Evolutionary conservation across 129 eudicot genomes (phyloP).

Genomic region (Escallonia herrerae): DNA sequence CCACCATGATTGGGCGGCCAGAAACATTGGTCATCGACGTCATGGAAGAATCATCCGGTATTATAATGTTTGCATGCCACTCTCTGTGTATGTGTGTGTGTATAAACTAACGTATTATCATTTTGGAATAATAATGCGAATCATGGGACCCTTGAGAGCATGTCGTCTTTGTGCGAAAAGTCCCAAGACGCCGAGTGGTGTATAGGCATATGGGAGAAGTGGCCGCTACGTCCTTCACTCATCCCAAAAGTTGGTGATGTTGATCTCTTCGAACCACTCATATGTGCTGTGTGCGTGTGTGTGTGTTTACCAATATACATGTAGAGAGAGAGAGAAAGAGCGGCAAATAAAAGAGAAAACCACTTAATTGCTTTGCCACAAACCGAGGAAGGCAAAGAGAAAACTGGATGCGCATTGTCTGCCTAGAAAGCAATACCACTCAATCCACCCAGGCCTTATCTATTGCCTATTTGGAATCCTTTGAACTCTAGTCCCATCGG

Average conservation of each 20-base stretch:
- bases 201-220: background rate
- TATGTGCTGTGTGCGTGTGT: background rate
- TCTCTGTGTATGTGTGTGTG: background rate
- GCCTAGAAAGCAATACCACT: conserved; percentile 1
- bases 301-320: background rate
- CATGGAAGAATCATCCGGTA: conserved; percentile 3
- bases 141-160: background rate
- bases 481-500: background rate
- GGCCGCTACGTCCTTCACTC: conserved; percentile 12
- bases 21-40: conserved; percentile 6
- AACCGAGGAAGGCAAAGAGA: conserved; percentile 1
- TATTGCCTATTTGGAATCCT: background rate
- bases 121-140: background rate
- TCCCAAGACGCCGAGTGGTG: background rate
- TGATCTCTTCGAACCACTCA: conserved; percentile 1
- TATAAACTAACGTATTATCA: background rate
- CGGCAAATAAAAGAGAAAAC: background rate
- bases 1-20: conserved; percentile 25
- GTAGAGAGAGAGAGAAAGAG: background rate
- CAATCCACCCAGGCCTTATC: conserved; percentile 1
- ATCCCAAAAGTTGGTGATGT: conserved; percentile 30
- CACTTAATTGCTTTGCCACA: background rate
- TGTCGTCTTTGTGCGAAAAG: background rate
- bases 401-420: conserved; percentile 2
- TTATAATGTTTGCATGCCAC: too few relatives aligned